Evolutionary conservation across 225 moss, liverwort and hornwort species (phyloP).

Genomic region (Marchantia polymorpha): DNA sequence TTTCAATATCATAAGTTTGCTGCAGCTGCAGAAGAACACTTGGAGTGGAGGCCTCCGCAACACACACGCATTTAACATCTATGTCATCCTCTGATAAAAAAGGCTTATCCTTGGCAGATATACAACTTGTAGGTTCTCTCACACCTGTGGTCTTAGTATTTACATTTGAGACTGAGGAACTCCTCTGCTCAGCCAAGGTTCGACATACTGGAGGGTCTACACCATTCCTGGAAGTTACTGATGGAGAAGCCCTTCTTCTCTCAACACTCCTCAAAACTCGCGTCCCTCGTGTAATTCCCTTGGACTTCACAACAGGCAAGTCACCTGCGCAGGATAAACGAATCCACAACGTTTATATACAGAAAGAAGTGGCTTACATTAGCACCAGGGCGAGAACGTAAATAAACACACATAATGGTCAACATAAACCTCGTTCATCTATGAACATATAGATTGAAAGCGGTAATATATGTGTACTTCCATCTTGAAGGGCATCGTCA

Average conservation of each 20-base stretch:
- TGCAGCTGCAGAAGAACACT: constrained; percentile 49
- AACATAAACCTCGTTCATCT: no score
- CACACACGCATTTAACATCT: constrained; percentile 43
- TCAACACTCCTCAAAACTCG: constrained; percentile 11
- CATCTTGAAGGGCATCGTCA: no score
- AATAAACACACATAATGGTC: no score
- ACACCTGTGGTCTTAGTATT: constrained; percentile 25
- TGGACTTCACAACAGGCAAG: constrained; percentile 13
- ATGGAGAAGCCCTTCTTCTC: constrained; percentile 19
- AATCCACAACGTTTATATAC: not conserved
- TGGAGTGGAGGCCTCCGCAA: constrained; percentile 32
- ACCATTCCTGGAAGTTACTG: constrained; percentile 20
- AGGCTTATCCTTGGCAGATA: constrained; percentile 32
- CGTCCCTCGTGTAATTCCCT: constrained; percentile 15
- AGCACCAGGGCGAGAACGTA: no score
- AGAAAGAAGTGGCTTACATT: no score
- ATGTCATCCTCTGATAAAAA: constrained; percentile 34
- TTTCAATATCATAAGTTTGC: constrained; percentile 52
- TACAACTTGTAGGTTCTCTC: constrained; percentile 22
- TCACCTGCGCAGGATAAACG: constrained; percentile 28
- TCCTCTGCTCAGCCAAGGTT: constrained; percentile 8
- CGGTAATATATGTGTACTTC: no score
- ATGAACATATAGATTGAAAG: no score
- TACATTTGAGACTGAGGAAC: constrained; percentile 16
- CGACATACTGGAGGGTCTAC: constrained; percentile 14